These are phyloP conservation scores for Salix purpurea DNA, from an alignment of 345 rosid genomes.

Conservation along the genomic window DNA sequence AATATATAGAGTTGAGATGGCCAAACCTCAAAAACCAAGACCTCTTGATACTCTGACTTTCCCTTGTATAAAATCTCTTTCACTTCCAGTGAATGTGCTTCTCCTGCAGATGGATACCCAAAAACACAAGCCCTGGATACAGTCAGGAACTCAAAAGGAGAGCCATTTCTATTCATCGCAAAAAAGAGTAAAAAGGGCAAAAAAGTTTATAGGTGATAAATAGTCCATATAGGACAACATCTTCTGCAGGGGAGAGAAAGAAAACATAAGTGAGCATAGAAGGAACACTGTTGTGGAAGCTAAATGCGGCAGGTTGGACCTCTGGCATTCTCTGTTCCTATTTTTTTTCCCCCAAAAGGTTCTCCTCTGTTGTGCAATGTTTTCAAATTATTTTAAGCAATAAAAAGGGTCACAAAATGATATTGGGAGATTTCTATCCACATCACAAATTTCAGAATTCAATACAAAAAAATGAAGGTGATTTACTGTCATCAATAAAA, in stretches of 20 bases:
- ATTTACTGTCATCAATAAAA: not conserved
- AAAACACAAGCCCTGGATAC: not conserved
- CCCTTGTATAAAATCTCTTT: constrained; percentile 60
- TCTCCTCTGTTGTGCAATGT: not conserved
- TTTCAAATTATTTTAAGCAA: not conserved
- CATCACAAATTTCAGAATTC: not conserved
- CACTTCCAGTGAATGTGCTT: constrained; percentile 88
- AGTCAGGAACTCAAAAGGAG: not conserved
- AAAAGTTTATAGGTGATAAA: no score
- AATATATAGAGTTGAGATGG: constrained; percentile 5
- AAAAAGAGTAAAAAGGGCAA: not conserved
- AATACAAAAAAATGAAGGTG: not conserved
- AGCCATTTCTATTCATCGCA: not conserved
- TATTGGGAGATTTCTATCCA: not conserved
- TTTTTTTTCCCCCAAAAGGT: not conserved
- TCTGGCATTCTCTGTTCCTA: not conserved
- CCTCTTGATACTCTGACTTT: constrained; percentile 86
- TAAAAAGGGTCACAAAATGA: not conserved
- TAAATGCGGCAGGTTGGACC: not conserved
- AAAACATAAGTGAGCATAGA: not conserved
- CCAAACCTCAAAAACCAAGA: constrained; percentile 82
- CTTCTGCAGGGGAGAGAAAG: not conserved
- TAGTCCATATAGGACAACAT: not conserved
- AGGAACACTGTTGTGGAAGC: not conserved
- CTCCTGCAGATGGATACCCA: constrained; percentile 48